A percentile compares a stretch with the other conserved stretches of the same genome.
Evolutionary conservation across 306 rosid species (phyloP).

Genomic region (Cotoneaster glaucophyllus): DNA sequence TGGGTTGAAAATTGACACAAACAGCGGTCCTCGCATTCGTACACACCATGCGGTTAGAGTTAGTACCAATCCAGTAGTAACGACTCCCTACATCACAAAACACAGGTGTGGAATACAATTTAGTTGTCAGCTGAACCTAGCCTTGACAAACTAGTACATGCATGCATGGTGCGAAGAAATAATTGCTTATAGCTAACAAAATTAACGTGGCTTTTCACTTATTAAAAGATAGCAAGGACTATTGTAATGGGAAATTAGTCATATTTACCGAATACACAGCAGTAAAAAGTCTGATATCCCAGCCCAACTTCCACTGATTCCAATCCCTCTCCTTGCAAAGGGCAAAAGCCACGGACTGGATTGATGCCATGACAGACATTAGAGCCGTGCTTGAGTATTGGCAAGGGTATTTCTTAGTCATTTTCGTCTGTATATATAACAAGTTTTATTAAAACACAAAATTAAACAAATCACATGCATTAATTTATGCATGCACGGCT

Average conservation of each 20-base stretch:
- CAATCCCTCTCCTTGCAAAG: conserved; percentile 44
- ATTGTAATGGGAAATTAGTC: background rate
- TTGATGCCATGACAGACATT: conserved; percentile 40
- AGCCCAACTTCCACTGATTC: conserved; percentile 52
- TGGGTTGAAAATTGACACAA: conserved; percentile 38
- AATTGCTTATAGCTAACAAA: background rate
- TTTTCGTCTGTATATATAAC: conserved; percentile 34
- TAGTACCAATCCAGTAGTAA: conserved; percentile 35
- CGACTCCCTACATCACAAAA: conserved; percentile 35
- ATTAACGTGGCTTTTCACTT: background rate
- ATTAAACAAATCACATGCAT: too few relatives aligned
- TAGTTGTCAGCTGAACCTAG: too few relatives aligned
- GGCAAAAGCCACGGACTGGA: conserved; percentile 28
- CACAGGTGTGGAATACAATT: too few relatives aligned
- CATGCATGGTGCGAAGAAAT: too few relatives aligned
- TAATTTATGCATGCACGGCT: too few relatives aligned
- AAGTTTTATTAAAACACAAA: too few relatives aligned
- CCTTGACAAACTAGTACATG: too few relatives aligned
- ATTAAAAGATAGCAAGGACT: background rate
- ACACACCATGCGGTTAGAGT: conserved; percentile 29
- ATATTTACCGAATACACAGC: conserved; percentile 38
- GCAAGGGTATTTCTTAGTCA: conserved; percentile 47
- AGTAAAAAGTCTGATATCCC: conserved; percentile 42
- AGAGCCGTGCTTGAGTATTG: conserved; percentile 42
- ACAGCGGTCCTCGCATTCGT: conserved; percentile 37